Base-by-base conservation (phyloP, 257 asterid species). In the Petunia secreta region DNA sequence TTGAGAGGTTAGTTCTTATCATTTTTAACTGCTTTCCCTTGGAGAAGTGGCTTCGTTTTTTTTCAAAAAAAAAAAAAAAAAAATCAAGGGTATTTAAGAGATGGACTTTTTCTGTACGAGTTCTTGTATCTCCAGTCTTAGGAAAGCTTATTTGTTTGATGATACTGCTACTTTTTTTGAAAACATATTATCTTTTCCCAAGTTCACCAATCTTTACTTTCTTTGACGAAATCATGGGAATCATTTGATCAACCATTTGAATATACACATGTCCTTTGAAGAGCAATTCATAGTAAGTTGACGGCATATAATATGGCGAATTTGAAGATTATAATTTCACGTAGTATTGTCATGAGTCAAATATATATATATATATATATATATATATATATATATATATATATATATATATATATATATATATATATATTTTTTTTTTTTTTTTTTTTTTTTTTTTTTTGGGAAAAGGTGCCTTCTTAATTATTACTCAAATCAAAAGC, bases 1-100 rank as follows among this genome's bases (percentile, higher is more conserved):
- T 85, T 60, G 89, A 89, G 75, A 92, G 92, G 98, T 93, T 80
- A 79, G 91, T 80, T 73, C 62, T 73, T 50, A 34, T 34, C 59
- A 1, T 48, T 25, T 8, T 46, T 71, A 71, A 34, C 44, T 71
- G 60, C 44, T 71, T 71, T 71, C 60, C 25, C 44, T 62, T 71
- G 46, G 77, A 71, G 40, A 71, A 71, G 25, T 71, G 34, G 1
- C 1, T 25, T 2, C 36, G 11, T 48, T 46, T 46, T 16, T 8
- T 62, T 3, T 8, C 25, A 25, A 25, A 25, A 25, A 25, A 25
- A 25, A 25, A 25, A 25, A 25, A 25, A 25, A 25, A 25, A 25
- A 25, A 25, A 25, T 71, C 59, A 25, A 71, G 25, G 60, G 77
- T 48, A 71, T 71, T 55, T 48, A 71, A 71, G 55, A 48, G 77